Evolutionary conservation across 495 filamentous ascomycete species (phyloP).

Genomic region (Penicillium cinerascens): DNA sequence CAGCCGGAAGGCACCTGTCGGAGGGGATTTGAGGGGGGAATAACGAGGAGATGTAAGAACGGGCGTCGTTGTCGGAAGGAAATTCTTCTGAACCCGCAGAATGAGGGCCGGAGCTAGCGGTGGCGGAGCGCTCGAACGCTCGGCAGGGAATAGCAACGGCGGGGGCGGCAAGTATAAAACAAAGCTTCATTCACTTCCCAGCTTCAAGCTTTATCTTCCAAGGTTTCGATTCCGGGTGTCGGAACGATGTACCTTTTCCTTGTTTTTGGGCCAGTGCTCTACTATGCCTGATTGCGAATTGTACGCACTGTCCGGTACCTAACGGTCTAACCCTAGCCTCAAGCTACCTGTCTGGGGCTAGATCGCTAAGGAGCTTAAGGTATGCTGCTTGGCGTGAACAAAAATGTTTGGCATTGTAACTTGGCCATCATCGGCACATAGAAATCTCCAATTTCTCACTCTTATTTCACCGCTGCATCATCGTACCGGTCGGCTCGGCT

Average conservation of each 20-base stretch:
- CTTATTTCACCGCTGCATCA: background rate
- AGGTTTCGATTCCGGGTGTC: background rate
- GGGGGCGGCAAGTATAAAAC: background rate
- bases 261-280: background rate
- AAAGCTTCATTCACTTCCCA: background rate
- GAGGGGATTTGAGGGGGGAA: slow-evolving; percentile 4
- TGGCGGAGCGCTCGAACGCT: slow-evolving; percentile 29
- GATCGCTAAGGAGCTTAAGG: background rate
- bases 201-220: background rate
- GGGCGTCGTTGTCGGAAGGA: slow-evolving; percentile 22
- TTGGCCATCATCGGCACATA: background rate
- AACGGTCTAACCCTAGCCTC: background rate
- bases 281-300: background rate
- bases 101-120: slow-evolving; percentile 30
- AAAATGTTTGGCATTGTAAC: background rate
- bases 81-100: slow-evolving; percentile 26
- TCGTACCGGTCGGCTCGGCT: background rate
- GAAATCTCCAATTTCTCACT: background rate
- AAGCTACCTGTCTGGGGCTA: too few species aligned
- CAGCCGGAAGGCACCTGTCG: slow-evolving; percentile 25
- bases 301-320: background rate
- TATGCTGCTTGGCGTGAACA: background rate
- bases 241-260: background rate
- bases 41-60: slow-evolving; percentile 5
- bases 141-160: slow-evolving; percentile 8